These are phyloP conservation scores for Neurospora sp. DNA, from an alignment of 495 filamentous ascomycete genomes.

Conservation along the genomic window DNA sequence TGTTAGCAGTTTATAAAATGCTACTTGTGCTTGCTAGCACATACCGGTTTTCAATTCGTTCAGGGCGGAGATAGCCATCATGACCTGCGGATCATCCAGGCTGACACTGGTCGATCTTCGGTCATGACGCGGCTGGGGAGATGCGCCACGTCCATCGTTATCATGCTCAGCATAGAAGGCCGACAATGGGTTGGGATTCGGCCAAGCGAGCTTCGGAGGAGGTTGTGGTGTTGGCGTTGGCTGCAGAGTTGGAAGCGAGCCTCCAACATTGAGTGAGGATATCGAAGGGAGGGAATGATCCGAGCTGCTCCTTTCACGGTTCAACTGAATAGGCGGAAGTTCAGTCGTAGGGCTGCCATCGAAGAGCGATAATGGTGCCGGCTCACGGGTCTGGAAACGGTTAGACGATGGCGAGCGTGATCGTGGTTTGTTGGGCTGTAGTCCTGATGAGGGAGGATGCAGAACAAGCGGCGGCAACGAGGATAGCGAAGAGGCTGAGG, in stretches of 20 bases:
- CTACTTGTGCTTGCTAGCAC: conserved; percentile 9
- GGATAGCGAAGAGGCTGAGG: conserved; percentile 1
- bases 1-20: conserved; percentile 9
- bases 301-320: conserved; percentile 8
- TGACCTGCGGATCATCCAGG: conserved; percentile 75
- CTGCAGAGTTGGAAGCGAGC: conserved; percentile 10
- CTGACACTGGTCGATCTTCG: conserved; percentile 46
- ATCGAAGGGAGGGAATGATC: conserved; percentile 30
- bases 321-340: conserved; percentile 33
- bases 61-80: conserved; percentile 75
- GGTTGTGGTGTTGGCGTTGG: conserved; percentile 19
- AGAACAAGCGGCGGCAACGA: neutral
- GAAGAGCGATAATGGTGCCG: conserved; percentile 24
- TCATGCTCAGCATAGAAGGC: conserved; percentile 40
- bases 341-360: conserved; percentile 25
- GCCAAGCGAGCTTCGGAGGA: conserved; percentile 32
- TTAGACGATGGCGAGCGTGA: conserved; percentile 19
- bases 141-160: conserved; percentile 26
- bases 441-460: neutral
- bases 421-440: conserved; percentile 4
- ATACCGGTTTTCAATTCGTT: conserved; percentile 75
- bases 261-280: conserved; percentile 28
- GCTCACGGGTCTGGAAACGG: conserved; percentile 28
- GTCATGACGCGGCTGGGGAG: conserved; percentile 33
- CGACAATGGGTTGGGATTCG: conserved; percentile 43